phyloP scores from a whole-genome alignment of 306 rosid genomes.

The Casuarina equisetifolia region DNA sequence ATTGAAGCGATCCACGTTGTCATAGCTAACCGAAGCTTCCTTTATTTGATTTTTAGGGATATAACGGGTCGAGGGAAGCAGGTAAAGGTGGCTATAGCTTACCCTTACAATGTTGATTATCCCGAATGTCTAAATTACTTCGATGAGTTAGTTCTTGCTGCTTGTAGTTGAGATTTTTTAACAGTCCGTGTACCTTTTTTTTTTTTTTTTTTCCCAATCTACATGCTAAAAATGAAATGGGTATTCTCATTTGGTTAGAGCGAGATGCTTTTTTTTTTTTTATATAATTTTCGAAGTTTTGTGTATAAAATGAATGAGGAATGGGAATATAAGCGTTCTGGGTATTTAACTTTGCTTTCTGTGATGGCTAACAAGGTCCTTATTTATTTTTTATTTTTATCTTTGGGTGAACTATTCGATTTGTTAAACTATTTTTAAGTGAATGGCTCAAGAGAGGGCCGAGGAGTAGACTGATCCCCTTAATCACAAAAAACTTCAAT shows the following conservation, averaged over 20 bases:
- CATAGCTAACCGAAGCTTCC: constrained; percentile 10
- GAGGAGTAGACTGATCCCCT: neutral
- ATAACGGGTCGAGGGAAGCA: constrained; percentile 32
- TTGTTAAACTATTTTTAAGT: neutral
- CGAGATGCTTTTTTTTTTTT: too few relatives aligned
- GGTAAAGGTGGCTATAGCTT: constrained; percentile 31
- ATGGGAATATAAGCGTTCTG: neutral
- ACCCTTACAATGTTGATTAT: neutral
- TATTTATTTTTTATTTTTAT: neutral
- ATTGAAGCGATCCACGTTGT: neutral
- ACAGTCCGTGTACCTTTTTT: neutral
- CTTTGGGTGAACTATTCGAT: neutral
- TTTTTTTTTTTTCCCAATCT: neutral
- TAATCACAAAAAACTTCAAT: neutral
- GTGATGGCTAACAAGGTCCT: too few relatives aligned
- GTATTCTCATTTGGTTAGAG: neutral
- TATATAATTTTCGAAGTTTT: neutral
- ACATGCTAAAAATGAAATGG: neutral
- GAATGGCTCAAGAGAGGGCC: neutral
- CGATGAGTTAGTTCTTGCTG: neutral
- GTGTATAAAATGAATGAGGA: neutral
- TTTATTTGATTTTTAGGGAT: constrained; percentile 30
- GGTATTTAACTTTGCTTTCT: neutral
- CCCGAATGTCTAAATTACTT: neutral
- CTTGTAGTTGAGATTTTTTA: neutral